Percentiles rank a stretch among this genome's conserved stretches.
These are phyloP conservation scores for Thelephora ganbajun DNA, from an alignment of 768 basidiomycete species.

Conservation along the genomic window DNA sequence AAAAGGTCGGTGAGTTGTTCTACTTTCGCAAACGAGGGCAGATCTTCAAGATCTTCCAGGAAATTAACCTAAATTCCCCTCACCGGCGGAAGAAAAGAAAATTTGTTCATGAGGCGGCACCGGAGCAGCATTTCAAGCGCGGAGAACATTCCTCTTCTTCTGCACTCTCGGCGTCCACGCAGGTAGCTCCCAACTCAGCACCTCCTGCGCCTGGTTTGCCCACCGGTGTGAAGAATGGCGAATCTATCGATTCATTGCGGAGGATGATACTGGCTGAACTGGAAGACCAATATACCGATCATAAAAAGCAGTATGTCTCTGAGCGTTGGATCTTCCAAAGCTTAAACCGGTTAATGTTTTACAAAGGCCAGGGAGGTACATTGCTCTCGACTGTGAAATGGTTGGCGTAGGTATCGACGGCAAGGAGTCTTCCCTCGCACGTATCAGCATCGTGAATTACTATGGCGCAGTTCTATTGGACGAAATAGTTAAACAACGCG, in stretches of 20 bases:
- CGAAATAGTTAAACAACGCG: constrained; percentile 74
- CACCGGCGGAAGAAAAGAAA: constrained; percentile 10
- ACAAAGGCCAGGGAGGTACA: constrained; percentile 43
- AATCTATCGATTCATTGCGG: constrained; percentile 31
- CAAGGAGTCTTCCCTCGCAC: constrained; percentile 70
- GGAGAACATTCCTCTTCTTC: constrained; percentile 10
- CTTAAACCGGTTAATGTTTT: not conserved
- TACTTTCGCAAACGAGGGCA: not conserved
- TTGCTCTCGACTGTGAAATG: constrained; percentile 96
- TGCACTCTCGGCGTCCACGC: not conserved
- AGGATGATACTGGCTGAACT: constrained; percentile 39
- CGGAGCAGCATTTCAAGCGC: not conserved
- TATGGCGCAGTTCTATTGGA: constrained; percentile 71
- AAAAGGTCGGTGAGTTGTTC: constrained; percentile 26
- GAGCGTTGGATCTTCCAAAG: not conserved
- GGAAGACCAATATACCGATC: constrained; percentile 25
- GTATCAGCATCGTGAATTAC: constrained; percentile 85
- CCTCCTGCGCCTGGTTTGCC: constrained; percentile 10
- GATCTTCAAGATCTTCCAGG: constrained; percentile 1
- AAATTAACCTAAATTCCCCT: constrained; percentile 6
- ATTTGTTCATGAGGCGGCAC: constrained; percentile 1
- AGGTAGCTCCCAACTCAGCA: not conserved
- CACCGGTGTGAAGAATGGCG: constrained; percentile 28
- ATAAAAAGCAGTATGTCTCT: constrained; percentile 20
- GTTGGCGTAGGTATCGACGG: constrained; percentile 87